Base-by-base conservation (phyloP, 73 alveolate genomes). In the Paramecium pentaurelia region DNA sequence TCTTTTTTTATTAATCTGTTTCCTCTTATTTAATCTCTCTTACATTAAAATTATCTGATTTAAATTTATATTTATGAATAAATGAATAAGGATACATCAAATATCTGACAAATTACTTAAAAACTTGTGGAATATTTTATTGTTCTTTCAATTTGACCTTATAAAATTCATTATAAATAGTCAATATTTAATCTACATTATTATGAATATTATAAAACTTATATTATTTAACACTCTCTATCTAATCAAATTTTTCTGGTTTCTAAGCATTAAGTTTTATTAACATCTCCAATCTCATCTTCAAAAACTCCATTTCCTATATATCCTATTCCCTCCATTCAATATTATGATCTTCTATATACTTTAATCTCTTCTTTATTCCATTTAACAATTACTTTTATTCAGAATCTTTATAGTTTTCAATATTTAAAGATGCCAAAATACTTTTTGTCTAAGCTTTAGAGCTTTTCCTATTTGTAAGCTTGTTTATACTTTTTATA, bases 61-160 rank as follows among this genome's bases (percentile, higher is more conserved):
- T 80, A 80, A 45, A 80, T 80, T 80, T 80, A 18, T 80, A 80
- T 49, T 80, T 80, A 47, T 80, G 34, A 27, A 80, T 80, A 45
- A 32, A 80, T 32, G 34, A 20, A 80, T 80, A 80, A 6, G 91
- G 91, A 45, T 45, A 80, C 75, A 42, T 32, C 6, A 49, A 27
- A 80, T 80, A 80, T 10, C 36, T 40, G 8, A 80, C 91, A 14
- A 80, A 80, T 49, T 28, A 22, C n/a, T 36, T 80, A 80, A 80
- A 80, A 1, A 80, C 44, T 45, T 80, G 22, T 3, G 71, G 75
- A 20, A 80, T 80, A 16, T 80, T 80, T 64, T 80, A 32, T 37
- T 36, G 14, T 49, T 80, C 73, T 28, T 44, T 80, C 49, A 80
- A 47, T 49, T 45, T 27, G n/a, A 42, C 64, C 27, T 11, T 44